Base-by-base conservation (phyloP, 331 rosid species). In the Prunus yedoensis region DNA sequence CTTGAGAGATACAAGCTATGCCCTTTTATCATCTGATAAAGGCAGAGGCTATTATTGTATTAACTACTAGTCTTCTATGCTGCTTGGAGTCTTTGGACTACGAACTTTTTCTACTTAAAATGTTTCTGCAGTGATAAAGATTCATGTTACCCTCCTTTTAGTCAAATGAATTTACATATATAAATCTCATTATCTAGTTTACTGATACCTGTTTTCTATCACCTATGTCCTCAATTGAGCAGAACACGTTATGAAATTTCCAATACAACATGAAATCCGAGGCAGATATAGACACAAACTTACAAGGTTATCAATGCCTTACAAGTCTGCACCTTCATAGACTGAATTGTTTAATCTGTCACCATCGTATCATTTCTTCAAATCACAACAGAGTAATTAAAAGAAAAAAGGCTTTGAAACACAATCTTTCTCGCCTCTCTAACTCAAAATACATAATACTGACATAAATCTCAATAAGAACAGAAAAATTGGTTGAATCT, bases 401-500 rank as follows among this genome's bases (percentile, higher is more conserved):
- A 74, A 74, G 61, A 74, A 74, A 18, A 20, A 53, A 51, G 70
- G 12, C 70, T 74, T 8, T n/a, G 70, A 61, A 61, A 47, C 58
- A 47, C 49, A 47, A 1, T 53, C 16, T 74, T 60, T 61, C 78
- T 74, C 61, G 61, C 61, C 70, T 61, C 70, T 61, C 18, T 61
- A 53, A 54, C 66, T 76, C 46, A 13, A 76, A 66, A 45, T 23
- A 58, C 77, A 45, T 5, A 73, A 61, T 15, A 75, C 47, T 74
- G 51, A 77, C 35, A 71, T 58, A 54, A 65, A 45, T 30, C 79
- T 77, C 46, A 57, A 53, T 69, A 54, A 68, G 73, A 66, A 14
- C 81, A 77, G 72, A 85, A 87, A 76, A 78, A 85, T 35, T 78
- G 75, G 70, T 58, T 80, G 71, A 58, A 70, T 43, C 77, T 70